Conservation (phyloP, 345 rosid genomes). For the Crucihimalaya himalaica region DNA sequence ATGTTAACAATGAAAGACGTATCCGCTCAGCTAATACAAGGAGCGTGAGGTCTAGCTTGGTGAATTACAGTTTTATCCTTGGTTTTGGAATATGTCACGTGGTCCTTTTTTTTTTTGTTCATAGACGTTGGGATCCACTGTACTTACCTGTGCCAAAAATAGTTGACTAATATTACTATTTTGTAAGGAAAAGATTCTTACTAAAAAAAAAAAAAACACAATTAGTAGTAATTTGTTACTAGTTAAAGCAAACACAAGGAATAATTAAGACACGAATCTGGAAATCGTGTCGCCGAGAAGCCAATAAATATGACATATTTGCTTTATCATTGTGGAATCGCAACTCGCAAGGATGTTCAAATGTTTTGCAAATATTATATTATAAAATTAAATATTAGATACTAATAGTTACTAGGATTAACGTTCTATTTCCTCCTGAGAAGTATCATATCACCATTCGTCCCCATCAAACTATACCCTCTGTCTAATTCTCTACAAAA, state of each 20-base stretch:
- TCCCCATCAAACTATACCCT: no score
- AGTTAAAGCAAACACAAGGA: background rate
- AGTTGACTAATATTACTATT: slow-evolving; percentile 16
- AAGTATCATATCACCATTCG: no score
- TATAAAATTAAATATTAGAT: no score
- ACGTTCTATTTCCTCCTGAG: no score
- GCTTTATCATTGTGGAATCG: background rate
- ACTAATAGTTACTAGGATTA: no score
- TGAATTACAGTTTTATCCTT: slow-evolving; percentile 41
- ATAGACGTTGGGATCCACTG: slow-evolving; percentile 37
- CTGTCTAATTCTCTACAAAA: no score
- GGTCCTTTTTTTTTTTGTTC: slow-evolving; percentile 1
- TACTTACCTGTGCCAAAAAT: background rate
- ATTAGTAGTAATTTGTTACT: background rate
- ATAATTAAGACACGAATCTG: background rate
- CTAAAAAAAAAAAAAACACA: background rate
- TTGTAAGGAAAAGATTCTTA: slow-evolving; percentile 21
- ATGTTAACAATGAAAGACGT: background rate
- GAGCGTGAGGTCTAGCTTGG: slow-evolving; percentile 23
- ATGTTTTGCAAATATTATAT: background rate
- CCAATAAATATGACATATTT: slow-evolving; percentile 15
- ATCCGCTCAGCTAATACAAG: slow-evolving; percentile 30
- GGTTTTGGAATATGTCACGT: slow-evolving; percentile 11
- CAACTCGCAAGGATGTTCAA: background rate
- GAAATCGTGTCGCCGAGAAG: slow-evolving; percentile 17